These are phyloP conservation scores for Vaccinium darrowii DNA, from an alignment of 148 eudicot species.

Conservation along the genomic window DNA sequence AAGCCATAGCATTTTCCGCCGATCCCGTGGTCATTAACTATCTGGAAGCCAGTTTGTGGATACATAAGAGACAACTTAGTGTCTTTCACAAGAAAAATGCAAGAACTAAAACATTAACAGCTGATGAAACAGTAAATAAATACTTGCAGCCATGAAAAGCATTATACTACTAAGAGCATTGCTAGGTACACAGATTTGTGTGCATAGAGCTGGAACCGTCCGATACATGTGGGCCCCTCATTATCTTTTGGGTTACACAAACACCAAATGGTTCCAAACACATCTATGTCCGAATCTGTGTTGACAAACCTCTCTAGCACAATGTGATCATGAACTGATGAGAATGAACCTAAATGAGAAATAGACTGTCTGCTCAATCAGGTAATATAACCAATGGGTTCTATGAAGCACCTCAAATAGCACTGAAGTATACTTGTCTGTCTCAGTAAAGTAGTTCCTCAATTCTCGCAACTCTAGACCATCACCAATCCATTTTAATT, in stretches of 20 bases:
- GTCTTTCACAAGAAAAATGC: background rate
- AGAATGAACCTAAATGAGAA: background rate
- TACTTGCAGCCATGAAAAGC: background rate
- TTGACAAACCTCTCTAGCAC: too few relatives aligned
- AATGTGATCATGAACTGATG: background rate
- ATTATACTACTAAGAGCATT: background rate
- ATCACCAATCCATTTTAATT: background rate
- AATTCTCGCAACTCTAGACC: background rate
- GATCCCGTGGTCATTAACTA: slow-evolving; percentile 62
- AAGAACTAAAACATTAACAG: background rate
- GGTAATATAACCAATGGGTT: background rate
- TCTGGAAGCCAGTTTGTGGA: slow-evolving; percentile 36
- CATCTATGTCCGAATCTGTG: too few relatives aligned
- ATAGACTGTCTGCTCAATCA: background rate
- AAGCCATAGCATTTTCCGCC: slow-evolving; percentile 94
- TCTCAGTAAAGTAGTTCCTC: background rate
- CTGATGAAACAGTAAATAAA: background rate
- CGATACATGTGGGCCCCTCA: too few relatives aligned
- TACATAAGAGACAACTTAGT: background rate
- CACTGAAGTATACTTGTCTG: too few relatives aligned
- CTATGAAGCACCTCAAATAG: background rate
- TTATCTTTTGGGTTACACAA: too few relatives aligned
- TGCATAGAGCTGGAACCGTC: too few relatives aligned
- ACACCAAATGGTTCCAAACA: too few relatives aligned
- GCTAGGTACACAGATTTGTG: background rate